phyloP scores from a whole-genome alignment of 2,329 filamentous ascomycete genomes.

The Paecilomyces formosus region DNA sequence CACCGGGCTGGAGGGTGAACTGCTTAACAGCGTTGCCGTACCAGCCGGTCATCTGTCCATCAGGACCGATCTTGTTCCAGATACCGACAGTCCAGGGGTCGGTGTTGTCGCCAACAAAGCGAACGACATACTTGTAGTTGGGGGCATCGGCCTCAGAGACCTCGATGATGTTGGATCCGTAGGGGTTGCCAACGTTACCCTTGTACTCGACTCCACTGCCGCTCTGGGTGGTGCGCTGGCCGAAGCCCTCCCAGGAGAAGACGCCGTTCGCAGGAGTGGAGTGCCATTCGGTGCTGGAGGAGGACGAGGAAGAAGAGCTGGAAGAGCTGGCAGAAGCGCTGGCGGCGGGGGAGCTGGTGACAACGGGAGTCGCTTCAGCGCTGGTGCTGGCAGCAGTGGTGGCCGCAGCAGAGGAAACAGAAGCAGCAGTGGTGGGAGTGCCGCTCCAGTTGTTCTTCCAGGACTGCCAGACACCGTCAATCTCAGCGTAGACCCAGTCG shows the following conservation, averaged over 20 bases:
- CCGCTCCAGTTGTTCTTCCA: slow-evolving; percentile 31
- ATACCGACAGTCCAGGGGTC: slow-evolving; percentile 30
- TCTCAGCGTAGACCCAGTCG: slow-evolving; percentile 24
- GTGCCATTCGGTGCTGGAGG: slow-evolving; percentile 16
- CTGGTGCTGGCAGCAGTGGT: slow-evolving; percentile 6
- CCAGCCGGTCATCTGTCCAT: slow-evolving; percentile 24
- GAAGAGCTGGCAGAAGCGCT: background rate
- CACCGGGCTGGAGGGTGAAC: slow-evolving; percentile 21
- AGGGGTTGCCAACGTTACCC: slow-evolving; percentile 30
- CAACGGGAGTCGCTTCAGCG: slow-evolving; percentile 7
- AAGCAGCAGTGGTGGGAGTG: slow-evolving; percentile 5
- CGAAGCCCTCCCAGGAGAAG: slow-evolving; percentile 21
- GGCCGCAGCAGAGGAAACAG: slow-evolving; percentile 4
- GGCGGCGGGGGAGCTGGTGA: background rate
- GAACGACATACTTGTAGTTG: slow-evolving; percentile 29
- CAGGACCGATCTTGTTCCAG: slow-evolving; percentile 34
- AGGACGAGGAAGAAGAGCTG: slow-evolving; percentile 3
- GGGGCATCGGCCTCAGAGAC: slow-evolving; percentile 22
- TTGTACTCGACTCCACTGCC: slow-evolving; percentile 17
- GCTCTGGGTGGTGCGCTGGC: slow-evolving; percentile 13
- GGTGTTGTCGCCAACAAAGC: slow-evolving; percentile 21
- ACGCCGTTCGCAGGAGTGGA: background rate
- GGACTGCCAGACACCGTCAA: slow-evolving; percentile 24
- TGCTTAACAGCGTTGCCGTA: slow-evolving; percentile 25
- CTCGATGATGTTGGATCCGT: slow-evolving; percentile 34